A percentile compares a stretch with the other conserved stretches of the same genome.
phyloP scores from a whole-genome alignment of 139 green algal species.

The Auxenochlorella protothecoides region DNA sequence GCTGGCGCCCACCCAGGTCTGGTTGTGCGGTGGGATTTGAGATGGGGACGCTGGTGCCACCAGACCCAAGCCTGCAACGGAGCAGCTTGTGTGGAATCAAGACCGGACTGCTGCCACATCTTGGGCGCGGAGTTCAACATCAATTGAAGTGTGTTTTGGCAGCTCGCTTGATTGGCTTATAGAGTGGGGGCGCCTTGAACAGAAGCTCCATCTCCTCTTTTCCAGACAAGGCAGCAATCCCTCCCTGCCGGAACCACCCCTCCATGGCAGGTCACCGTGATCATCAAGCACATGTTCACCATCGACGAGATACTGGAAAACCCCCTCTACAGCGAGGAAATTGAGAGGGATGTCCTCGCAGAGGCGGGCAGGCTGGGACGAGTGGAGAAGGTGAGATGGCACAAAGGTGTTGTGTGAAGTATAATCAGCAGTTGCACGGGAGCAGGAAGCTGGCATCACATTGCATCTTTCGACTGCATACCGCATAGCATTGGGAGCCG shows the following conservation, averaged over 20 bases:
- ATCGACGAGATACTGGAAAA: conserved; percentile 53
- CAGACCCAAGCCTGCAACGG: neutral
- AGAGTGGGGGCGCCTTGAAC: neutral
- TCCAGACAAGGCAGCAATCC: neutral
- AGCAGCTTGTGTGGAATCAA: neutral
- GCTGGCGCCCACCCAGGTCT: conserved; percentile 47
- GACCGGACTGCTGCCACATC: no score
- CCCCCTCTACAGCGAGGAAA: conserved; percentile 38
- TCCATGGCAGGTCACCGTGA: conserved; percentile 60
- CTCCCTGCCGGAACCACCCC: neutral
- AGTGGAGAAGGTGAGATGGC: conserved; percentile 58
- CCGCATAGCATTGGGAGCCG: no score
- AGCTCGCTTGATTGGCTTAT: neutral
- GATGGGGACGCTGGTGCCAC: neutral
- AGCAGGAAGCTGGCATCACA: neutral
- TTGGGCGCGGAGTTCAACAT: no score
- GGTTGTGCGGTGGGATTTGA: neutral
- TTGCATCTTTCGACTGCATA: neutral
- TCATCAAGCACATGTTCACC: conserved; percentile 83
- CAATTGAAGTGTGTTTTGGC: no score
- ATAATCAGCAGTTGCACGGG: neutral
- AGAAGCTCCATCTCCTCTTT: neutral
- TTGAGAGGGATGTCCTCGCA: conserved; percentile 69
- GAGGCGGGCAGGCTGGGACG: conserved; percentile 73
- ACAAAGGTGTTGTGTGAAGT: neutral